Percentiles rank a stretch among this genome's conserved stretches.
Conservation (phyloP, 805 yeast species). For the Myxozyma neglecta region DNA sequence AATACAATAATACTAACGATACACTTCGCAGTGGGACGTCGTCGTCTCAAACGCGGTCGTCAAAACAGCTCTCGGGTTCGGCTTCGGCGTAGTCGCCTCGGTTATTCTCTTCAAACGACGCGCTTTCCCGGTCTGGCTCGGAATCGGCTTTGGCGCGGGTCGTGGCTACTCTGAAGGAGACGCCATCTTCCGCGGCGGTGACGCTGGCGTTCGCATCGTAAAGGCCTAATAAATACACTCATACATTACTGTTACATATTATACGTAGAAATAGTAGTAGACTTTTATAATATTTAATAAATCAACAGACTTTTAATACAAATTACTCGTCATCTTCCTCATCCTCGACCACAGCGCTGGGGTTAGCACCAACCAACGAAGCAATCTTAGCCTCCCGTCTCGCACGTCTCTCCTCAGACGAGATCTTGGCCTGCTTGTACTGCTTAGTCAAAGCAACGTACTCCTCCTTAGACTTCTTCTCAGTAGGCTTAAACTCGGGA, state of each 20-base stretch:
- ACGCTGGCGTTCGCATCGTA: constrained; percentile 31
- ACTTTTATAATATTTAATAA: not conserved
- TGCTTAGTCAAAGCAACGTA: constrained; percentile 96
- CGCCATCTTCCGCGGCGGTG: constrained; percentile 76
- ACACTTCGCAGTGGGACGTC: constrained; percentile 78
- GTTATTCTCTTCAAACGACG: constrained; percentile 89
- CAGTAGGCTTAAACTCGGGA: constrained; percentile 87
- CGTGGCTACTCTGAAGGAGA: constrained; percentile 98
- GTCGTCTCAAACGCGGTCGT: constrained; percentile 91
- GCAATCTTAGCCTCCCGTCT: constrained; percentile 92
- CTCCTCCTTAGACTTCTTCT: constrained; percentile 94
- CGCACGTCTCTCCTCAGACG: constrained; percentile 88
- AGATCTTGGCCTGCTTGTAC: constrained; percentile 82
- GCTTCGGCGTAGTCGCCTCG: constrained; percentile 92
- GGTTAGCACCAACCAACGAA: constrained; percentile 38
- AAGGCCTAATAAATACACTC: constrained; percentile 10
- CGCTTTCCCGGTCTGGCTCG: constrained; percentile 97
- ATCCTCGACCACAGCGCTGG: constrained; percentile 21
- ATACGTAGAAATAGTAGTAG: not conserved
- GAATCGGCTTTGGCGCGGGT: constrained; percentile 96
- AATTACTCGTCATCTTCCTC: constrained; percentile 24
- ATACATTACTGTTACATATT: constrained; percentile 1
- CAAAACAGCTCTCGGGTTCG: constrained; percentile 94
- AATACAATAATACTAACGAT: not conserved
- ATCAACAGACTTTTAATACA: not conserved